Conservation (phyloP, 345 rosid genomes). For the Physaria fendleri region DNA sequence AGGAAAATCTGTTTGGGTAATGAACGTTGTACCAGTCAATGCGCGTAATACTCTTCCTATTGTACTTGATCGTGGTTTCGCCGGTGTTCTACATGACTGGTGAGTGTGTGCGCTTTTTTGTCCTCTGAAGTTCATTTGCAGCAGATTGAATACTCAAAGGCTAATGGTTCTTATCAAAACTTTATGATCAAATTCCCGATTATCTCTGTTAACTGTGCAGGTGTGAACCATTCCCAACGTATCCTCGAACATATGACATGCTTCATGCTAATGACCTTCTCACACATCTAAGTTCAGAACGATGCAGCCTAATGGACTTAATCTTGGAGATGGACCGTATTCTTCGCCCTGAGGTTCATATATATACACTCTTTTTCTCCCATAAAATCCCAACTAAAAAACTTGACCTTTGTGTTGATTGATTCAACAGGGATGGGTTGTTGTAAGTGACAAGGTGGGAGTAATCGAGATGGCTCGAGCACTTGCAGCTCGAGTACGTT, state of each 20-base stretch:
- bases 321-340: constrained; percentile 94
- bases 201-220: constrained; percentile 31
- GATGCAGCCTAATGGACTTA: constrained; percentile 68
- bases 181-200: neutral
- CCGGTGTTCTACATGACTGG: constrained; percentile 96
- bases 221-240: constrained; percentile 99
- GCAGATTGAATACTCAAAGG: neutral
- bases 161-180: neutral
- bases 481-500: constrained; percentile 69
- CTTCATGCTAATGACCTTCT: constrained; percentile 91
- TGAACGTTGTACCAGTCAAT: constrained; percentile 89
- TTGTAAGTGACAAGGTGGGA: constrained; percentile 67
- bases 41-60: constrained; percentile 74
- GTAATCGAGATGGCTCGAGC: constrained; percentile 72
- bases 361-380: neutral
- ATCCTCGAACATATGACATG: constrained; percentile 94
- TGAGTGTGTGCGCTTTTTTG: constrained; percentile 37
- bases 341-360: constrained; percentile 85
- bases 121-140: neutral
- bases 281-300: constrained; percentile 53
- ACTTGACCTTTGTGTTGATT: constrained; percentile 7
- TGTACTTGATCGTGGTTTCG: constrained; percentile 79
- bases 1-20: constrained; percentile 77
- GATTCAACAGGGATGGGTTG: constrained; percentile 76
- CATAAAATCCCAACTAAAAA: neutral